These are phyloP conservation scores for Toxicodendron radicans DNA, from an alignment of 345 rosid species.

Conservation along the genomic window DNA sequence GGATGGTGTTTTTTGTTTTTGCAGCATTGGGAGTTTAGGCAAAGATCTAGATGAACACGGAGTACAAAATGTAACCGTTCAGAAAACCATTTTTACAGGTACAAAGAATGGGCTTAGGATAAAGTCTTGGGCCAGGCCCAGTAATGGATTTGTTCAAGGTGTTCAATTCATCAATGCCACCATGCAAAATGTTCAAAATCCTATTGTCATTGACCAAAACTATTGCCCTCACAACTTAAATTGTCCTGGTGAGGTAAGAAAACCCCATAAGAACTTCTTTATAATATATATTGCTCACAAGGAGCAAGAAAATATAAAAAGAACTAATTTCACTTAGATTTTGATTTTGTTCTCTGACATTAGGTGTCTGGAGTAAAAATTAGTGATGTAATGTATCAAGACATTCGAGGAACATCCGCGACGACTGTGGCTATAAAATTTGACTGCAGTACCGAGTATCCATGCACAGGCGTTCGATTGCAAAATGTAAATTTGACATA, in stretches of 20 bases:
- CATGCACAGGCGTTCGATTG: slow-evolving; percentile 34
- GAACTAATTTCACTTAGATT: not conserved
- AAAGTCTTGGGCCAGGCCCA: slow-evolving; percentile 67
- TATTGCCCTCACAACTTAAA: slow-evolving; percentile 51
- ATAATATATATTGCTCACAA: no score
- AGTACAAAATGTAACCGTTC: slow-evolving; percentile 52
- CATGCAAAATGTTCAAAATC: slow-evolving; percentile 48
- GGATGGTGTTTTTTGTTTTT: not conserved
- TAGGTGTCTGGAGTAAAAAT: slow-evolving; percentile 39
- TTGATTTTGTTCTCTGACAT: no score
- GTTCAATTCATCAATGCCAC: slow-evolving; percentile 40
- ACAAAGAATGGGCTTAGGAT: slow-evolving; percentile 64
- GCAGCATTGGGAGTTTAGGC: slow-evolving; percentile 46
- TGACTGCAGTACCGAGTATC: slow-evolving; percentile 38
- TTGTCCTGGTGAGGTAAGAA: slow-evolving; percentile 36
- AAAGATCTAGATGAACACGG: slow-evolving; percentile 45
- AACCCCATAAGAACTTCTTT: not conserved
- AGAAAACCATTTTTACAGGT: slow-evolving; percentile 32
- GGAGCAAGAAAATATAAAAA: no score
- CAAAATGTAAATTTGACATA: slow-evolving; percentile 31
- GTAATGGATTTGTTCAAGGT: slow-evolving; percentile 52
- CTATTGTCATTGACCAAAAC: slow-evolving; percentile 59
- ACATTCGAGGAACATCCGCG: slow-evolving; percentile 41
- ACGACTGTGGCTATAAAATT: slow-evolving; percentile 39
- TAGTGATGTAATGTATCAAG: slow-evolving; percentile 31